Conservation (phyloP, 371 early-diverging fungal species). For the Rhizomucor miehei region DNA sequence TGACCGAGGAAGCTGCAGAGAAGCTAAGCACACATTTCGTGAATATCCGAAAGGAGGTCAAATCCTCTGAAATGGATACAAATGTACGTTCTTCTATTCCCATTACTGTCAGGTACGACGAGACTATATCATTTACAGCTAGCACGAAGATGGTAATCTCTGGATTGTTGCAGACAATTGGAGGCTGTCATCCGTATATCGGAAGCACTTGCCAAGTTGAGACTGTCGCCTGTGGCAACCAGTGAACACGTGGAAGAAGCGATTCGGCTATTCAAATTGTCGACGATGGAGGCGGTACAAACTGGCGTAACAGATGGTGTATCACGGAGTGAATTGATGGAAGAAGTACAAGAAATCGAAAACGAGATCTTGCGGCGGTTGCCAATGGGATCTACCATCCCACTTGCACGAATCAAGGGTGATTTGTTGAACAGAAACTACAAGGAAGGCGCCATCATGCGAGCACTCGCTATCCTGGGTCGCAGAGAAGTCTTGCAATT, state of each 20-base stretch:
- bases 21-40: constrained; percentile 96
- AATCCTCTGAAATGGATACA: constrained; percentile 73
- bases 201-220: constrained; percentile 99
- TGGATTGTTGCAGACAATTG: constrained; percentile 76
- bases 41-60: constrained; percentile 86
- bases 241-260: constrained; percentile 98
- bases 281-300: constrained; percentile 98
- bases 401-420: constrained; percentile 65
- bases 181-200: constrained; percentile 99
- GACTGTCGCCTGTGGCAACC: constrained; percentile 85
- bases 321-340: constrained; percentile 67
- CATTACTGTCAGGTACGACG: constrained; percentile 89
- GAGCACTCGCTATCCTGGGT: constrained; percentile 78
- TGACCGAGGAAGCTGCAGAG: constrained; percentile 84
- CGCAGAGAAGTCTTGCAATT: constrained; percentile 86
- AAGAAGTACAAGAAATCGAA: constrained; percentile 77
- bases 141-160: no score
- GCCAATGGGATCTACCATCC: constrained; percentile 88
- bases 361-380: constrained; percentile 81
- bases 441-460: constrained; percentile 65
- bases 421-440: constrained; percentile 68
- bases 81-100: constrained; percentile 90
- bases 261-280: constrained; percentile 95
- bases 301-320: constrained; percentile 78
- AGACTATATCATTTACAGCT: neutral